Base-by-base conservation (phyloP, 2,329 filamentous ascomycete species). In the Dactylellina sp. region DNA sequence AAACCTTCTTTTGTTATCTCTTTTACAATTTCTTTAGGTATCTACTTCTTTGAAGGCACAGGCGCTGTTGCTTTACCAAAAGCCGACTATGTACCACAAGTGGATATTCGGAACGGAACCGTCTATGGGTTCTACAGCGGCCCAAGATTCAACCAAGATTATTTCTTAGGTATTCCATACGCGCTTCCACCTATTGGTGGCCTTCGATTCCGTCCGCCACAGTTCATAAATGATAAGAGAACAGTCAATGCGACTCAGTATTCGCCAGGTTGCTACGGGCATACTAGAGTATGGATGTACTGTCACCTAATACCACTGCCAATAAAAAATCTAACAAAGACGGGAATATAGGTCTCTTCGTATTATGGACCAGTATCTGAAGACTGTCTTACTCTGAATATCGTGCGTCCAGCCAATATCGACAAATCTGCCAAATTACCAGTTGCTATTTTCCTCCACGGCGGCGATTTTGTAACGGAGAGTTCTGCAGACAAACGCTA, bases 131-230 rank as follows among this genome's bases (percentile, higher is more conserved):
- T 81, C 1, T 79, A 81, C 66, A 82, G 81, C 40, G 55, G 80
- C 0, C 65, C 78, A 0, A 68, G 77, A 0, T 85, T 84, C 57
- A 76, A 81, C 20, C 84, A 86, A 49, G 85, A 87, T 68, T 81
- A 83, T 64, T 87, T 86, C 77, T 79, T 86, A 1, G 85, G 84
- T 1, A 83, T 89, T 0, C 87, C 86, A 0, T 89, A 85, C 77
- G 87, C 86, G 1, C 83, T 86, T 71, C 83, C 86, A 32, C 86
- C 86, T 0, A 79, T 83, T n/a, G 84, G 84, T 0, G 79, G 83
- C 63, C 81, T 88, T 49, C 84, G 88, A 2, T 82, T 81, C 76
- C 78, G 79, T 42, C 80, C 82, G 0, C 80, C 81, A 0, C 79
- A 80, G 76, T 79, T 35, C 18, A 62, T 79, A n/a, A 78, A 78